A percentile compares a stretch with the other conserved stretches of the same genome.
Evolutionary conservation across 2,329 filamentous ascomycete species (phyloP).

Genomic region (Neopestalotiopsis rosae): DNA sequence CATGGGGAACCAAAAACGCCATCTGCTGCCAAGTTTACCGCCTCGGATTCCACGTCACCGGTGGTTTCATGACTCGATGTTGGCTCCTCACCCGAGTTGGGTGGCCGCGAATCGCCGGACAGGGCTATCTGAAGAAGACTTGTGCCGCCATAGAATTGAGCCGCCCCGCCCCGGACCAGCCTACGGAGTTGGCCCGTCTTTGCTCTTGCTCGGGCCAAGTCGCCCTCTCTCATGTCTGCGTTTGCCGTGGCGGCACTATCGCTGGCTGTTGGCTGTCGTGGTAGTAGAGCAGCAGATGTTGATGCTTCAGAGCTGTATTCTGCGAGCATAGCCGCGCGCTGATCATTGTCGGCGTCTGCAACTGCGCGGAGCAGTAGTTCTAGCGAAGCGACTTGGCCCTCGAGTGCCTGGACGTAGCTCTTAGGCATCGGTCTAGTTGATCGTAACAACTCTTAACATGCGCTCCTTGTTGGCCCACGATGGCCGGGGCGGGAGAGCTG

Average conservation of each 20-base stretch:
- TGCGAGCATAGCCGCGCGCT: slow-evolving; percentile 48
- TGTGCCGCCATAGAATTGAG: slow-evolving; percentile 56
- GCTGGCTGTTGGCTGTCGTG: slow-evolving; percentile 19
- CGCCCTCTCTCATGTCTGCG: slow-evolving; percentile 21
- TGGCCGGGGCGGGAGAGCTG: not conserved
- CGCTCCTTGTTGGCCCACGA: too few relatives aligned
- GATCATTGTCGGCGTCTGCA: slow-evolving; percentile 42
- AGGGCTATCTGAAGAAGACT: slow-evolving; percentile 46
- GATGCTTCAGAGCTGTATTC: slow-evolving; percentile 34
- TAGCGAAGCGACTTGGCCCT: slow-evolving; percentile 51
- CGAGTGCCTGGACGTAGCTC: slow-evolving; percentile 52
- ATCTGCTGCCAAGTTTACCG: slow-evolving; percentile 17
- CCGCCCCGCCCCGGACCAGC: slow-evolving; percentile 41
- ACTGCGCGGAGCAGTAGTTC: slow-evolving; percentile 51
- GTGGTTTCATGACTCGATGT: not conserved
- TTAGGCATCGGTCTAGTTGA: slow-evolving; percentile 47
- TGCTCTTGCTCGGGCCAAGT: slow-evolving; percentile 33
- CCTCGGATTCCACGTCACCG: slow-evolving; percentile 10
- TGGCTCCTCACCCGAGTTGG: slow-evolving; percentile 22
- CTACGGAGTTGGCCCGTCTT: slow-evolving; percentile 44
- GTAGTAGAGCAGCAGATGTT: not conserved
- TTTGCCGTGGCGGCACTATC: slow-evolving; percentile 20
- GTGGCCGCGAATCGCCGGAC: slow-evolving; percentile 17
- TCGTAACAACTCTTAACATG: not conserved
- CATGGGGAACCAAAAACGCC: slow-evolving; percentile 20